A percentile compares a stretch with the other conserved stretches of the same genome.
Evolutionary conservation across 176 grass and related monocot genomes (phyloP).

Genomic region (Dendrocalamus sinicus): DNA sequence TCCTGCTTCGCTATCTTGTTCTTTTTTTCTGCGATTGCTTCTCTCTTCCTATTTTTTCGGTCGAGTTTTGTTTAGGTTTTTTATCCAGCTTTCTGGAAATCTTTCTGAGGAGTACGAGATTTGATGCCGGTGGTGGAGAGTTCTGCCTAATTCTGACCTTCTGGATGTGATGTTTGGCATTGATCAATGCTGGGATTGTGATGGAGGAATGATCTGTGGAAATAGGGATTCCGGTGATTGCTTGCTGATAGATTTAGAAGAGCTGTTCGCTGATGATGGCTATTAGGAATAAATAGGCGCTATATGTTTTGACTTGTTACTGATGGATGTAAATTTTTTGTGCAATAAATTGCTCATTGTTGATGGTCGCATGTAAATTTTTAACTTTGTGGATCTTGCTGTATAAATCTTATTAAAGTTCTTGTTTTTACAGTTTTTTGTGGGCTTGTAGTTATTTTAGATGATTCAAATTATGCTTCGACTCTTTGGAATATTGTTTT

Average conservation of each 20-base stretch:
- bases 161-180: slow-evolving; percentile 35
- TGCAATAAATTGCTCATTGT: slow-evolving; percentile 57
- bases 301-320: slow-evolving; percentile 36
- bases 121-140: slow-evolving; percentile 48
- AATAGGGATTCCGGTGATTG: slow-evolving; percentile 40
- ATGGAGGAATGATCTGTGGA: slow-evolving; percentile 48
- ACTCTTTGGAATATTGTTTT: slow-evolving; percentile 17
- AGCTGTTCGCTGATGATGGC: slow-evolving; percentile 1
- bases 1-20: slow-evolving; percentile 38
- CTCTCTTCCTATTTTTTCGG: background rate
- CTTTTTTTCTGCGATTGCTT: slow-evolving; percentile 25
- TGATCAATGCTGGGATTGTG: slow-evolving; percentile 47
- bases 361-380: slow-evolving; percentile 37
- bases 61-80: slow-evolving; percentile 46
- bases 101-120: slow-evolving; percentile 51
- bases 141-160: slow-evolving; percentile 50
- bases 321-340: slow-evolving; percentile 38
- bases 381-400: slow-evolving; percentile 41
- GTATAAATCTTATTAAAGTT: slow-evolving; percentile 53
- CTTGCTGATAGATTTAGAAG: slow-evolving; percentile 39
- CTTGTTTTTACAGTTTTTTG: slow-evolving; percentile 17
- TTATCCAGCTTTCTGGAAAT: slow-evolving; percentile 48
- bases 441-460: slow-evolving; percentile 24
- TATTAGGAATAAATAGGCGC: background rate
- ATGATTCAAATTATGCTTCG: slow-evolving; percentile 21